Evolutionary conservation across 257 asterid species (phyloP).

Genomic region (Datura wrightii): DNA sequence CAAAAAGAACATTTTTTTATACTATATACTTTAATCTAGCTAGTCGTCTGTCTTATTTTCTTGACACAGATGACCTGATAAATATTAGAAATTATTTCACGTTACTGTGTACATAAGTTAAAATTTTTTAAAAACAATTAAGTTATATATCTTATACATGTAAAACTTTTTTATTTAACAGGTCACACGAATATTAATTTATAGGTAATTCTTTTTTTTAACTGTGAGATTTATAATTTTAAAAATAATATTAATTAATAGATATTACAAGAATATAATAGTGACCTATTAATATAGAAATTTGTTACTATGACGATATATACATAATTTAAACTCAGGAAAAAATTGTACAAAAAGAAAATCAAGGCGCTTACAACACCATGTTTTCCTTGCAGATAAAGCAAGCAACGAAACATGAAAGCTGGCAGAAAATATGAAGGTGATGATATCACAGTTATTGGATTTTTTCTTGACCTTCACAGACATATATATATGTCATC

Average conservation of each 20-base stretch:
- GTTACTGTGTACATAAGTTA: background rate
- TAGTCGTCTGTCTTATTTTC: background rate
- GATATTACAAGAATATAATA: background rate
- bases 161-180: background rate
- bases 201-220: background rate
- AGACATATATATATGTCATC: slow-evolving; percentile 3
- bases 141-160: too few species aligned
- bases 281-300: background rate
- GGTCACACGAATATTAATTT: background rate
- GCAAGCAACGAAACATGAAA: slow-evolving; percentile 33
- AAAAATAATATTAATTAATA: background rate
- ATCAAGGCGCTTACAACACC: background rate
- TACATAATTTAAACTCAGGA: background rate
- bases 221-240: background rate
- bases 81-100: background rate
- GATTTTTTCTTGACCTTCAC: background rate
- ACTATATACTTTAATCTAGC: background rate
- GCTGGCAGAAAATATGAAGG: slow-evolving; percentile 42
- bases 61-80: background rate
- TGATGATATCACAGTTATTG: slow-evolving; percentile 37
- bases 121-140: background rate
- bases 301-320: background rate
- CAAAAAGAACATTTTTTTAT: background rate
- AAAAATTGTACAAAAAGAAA: background rate
- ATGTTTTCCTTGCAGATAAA: slow-evolving; percentile 28